Percentiles rank a stretch among this genome's conserved stretches.
Conservation (phyloP, 306 rosid genomes). For the Lathyrus tuberosus region DNA sequence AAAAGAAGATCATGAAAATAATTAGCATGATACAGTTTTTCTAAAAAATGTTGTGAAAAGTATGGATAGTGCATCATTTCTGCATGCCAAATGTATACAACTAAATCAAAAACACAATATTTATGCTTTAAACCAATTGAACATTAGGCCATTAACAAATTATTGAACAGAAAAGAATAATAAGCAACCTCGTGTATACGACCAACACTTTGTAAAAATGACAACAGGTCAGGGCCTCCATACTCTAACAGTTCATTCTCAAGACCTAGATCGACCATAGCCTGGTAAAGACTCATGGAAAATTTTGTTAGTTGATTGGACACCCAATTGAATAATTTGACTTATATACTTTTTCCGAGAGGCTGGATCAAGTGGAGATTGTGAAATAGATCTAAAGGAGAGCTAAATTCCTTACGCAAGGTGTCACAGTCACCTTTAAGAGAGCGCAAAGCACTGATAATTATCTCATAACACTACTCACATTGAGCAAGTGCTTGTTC, state of each 20-base stretch:
- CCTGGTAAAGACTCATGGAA: constrained; percentile 85
- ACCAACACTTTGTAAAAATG: constrained; percentile 87
- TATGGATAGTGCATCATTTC: constrained; percentile 2
- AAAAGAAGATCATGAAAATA: constrained; percentile 33
- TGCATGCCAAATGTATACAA: constrained; percentile 28
- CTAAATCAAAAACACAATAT: constrained; percentile 20
- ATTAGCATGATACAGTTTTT: constrained; percentile 26
- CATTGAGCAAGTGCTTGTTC: constrained; percentile 82
- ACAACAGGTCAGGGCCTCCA: constrained; percentile 95
- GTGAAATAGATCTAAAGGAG: constrained; percentile 73
- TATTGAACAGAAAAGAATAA: constrained; percentile 35
- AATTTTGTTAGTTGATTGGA: constrained; percentile 85
- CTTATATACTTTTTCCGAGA: constrained; percentile 74
- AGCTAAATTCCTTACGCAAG: constrained; percentile 74
- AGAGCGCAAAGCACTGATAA: constrained; percentile 78
- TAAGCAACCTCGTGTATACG: constrained; percentile 71
- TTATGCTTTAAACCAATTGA: constrained; percentile 31
- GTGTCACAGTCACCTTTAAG: constrained; percentile 73
- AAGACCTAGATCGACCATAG: constrained; percentile 95
- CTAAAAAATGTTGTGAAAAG: constrained; percentile 1
- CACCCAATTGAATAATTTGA: constrained; percentile 95
- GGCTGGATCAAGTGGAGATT: constrained; percentile 70
- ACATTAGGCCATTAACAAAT: constrained; percentile 30
- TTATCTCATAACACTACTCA: constrained; percentile 86
- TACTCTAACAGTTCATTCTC: constrained; percentile 89